These are phyloP conservation scores for Dissophora ornata DNA, from an alignment of 192 early-diverging fungal genomes.

Conservation along the genomic window DNA sequence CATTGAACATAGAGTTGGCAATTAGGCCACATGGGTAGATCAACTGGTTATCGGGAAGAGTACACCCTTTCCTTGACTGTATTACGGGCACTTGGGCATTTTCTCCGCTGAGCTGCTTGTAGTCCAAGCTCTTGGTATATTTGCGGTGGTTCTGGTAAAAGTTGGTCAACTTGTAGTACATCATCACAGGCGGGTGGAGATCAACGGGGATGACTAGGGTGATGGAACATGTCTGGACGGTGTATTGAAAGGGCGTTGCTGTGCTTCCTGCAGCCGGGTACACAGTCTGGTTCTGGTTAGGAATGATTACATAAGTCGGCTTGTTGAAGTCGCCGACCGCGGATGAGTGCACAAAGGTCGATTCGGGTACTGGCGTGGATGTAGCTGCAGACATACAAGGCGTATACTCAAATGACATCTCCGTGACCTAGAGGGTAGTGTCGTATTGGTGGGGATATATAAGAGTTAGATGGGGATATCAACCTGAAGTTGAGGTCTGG, in stretches of 20 bases:
- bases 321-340: conserved; percentile 3
- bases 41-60: conserved; percentile 70
- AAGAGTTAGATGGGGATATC: background rate
- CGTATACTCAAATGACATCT: conserved; percentile 63
- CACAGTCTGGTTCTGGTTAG: background rate
- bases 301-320: conserved; percentile 17
- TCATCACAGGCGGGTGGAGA: conserved; percentile 82
- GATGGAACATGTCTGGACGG: conserved; percentile 71
- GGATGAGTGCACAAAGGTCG: conserved; percentile 32
- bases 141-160: conserved; percentile 99
- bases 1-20: conserved; percentile 96
- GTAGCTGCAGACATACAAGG: conserved; percentile 32
- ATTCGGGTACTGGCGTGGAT: conserved; percentile 7
- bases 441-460: no score
- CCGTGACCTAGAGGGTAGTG: conserved; percentile 57
- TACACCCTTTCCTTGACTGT: conserved; percentile 55
- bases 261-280: background rate
- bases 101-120: conserved; percentile 84
- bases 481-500: no score
- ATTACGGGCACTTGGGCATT: conserved; percentile 50
- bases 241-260: conserved; percentile 11
- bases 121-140: conserved; percentile 92
- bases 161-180: conserved; percentile 96
- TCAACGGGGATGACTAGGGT: conserved; percentile 72
- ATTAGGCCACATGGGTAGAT: conserved; percentile 98